Evolutionary conservation across 1,284 basidiomycete genomes (phyloP).

Genomic region (Uromyces viciae-fabae): DNA sequence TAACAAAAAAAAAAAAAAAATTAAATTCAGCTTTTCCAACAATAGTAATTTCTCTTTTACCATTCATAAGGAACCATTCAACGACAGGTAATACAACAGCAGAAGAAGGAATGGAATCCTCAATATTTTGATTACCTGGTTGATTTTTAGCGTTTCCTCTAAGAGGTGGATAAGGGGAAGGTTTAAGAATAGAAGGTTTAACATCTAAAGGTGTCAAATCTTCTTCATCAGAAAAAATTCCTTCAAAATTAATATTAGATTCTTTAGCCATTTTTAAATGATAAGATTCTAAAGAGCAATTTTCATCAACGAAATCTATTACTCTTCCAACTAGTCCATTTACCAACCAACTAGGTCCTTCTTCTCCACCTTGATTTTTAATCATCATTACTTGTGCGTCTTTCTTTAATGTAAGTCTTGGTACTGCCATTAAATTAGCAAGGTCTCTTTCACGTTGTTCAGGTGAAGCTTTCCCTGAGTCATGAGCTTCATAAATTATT

Average conservation of each 20-base stretch:
- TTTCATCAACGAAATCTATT: constrained; percentile 62
- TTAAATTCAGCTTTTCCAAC: constrained; percentile 39
- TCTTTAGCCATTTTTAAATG: neutral
- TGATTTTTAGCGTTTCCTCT: constrained; percentile 48
- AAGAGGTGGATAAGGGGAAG: constrained; percentile 19
- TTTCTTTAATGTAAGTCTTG: constrained; percentile 64
- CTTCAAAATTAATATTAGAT: neutral
- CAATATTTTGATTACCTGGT: neutral
- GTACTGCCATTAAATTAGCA: constrained; percentile 54
- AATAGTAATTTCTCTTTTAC: constrained; percentile 24
- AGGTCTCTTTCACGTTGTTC: constrained; percentile 43
- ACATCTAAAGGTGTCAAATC: constrained; percentile 45
- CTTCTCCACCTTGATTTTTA: constrained; percentile 67
- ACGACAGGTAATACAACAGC: constrained; percentile 11
- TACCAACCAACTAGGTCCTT: constrained; percentile 61
- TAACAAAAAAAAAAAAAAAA: no score
- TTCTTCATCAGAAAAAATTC: constrained; percentile 15
- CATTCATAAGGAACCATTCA: constrained; percentile 36
- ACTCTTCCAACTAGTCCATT: constrained; percentile 78
- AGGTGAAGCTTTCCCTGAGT: constrained; percentile 43
- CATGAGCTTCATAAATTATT: constrained; percentile 47
- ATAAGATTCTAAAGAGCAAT: constrained; percentile 49
- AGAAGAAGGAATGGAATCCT: neutral
- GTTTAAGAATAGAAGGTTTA: constrained; percentile 23
- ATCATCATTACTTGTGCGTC: constrained; percentile 68